Evolutionary conservation across 2,329 filamentous ascomycete genomes (phyloP), one percentile per base, ranked within the genome.

Genomic region (Chrysoporthe cubensis): DNA sequence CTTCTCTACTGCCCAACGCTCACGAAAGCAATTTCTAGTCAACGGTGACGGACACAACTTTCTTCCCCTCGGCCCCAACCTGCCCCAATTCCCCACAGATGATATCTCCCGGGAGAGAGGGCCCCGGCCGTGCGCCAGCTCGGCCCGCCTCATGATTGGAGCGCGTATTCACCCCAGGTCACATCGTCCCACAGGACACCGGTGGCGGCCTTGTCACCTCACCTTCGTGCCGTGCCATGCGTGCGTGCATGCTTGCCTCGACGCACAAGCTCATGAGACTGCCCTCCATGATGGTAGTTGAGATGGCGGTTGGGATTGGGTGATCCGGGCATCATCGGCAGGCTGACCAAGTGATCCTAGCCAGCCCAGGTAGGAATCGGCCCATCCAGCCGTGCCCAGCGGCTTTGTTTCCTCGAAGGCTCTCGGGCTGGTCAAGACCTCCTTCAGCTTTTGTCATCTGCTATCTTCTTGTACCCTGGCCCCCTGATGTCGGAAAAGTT

Each of bases 61-160:
- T 65, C 62, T 46, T 61, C 26, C 37, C 44, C 62, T 32, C 6
- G 42, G 62, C 67, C 61, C 61, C 67, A 66, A 66, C 52, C 46
- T 42, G 52, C 64, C 50, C 56, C 56, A 21, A 46, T 65, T 46
- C 16, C 65, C 65, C 68, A 61, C 59, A 61, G 0, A 21, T 48
- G 42, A 16, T 43, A 61, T 18, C 34, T 5, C 6, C 26, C 59
- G 59, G 59, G 40, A 50, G 67, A 64, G 40, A 40, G 16, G 52
- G 57, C 48, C 43, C 61, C 42, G 44, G 48, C 42, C 16, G 44
- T 44, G 48, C 61, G 43, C 57, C 61, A 46, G 46, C 34, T 14
- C 56, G 43, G 58, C 44, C 58, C 50, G 18, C n/a, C 58, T 26
- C 57, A 21, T 69, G 68, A 69, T 69, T 69, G 68, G 68, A 62